Base-by-base conservation (phyloP, 2,329 filamentous ascomycete species). In the Rhinocladiella mackenziei region DNA sequence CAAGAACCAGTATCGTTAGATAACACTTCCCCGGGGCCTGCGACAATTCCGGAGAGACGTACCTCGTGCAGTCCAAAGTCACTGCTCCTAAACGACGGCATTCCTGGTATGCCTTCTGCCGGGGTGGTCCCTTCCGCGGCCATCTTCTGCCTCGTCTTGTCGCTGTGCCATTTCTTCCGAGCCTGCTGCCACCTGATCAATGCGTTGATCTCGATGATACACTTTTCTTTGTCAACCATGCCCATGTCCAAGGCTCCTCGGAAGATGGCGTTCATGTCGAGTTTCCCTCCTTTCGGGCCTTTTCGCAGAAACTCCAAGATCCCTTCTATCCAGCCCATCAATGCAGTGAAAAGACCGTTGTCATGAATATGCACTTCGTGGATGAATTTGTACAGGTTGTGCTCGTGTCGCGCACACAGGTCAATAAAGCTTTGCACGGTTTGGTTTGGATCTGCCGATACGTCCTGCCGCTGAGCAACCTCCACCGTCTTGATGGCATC, bases 71-170 rank as follows among this genome's bases (percentile, higher is more conserved):
- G 71, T 0, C 92, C 92, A 68, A 98, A 98, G 67, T 98, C 92
- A 36, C 78, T 80, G 15, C 84, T 83, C 59, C 77, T 81, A 69
- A 97, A 94, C 10, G 65, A 70, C 13, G 62, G 58, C 54, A 74
- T 71, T 17, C 72, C 79, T 6, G 75, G 77, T 5, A 75, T 74
- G 39, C 69, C 65, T 44, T 75, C 65, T 18, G 73, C 72, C 13
- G 68, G 59, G 45, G 60, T 61, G 4, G 67, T 73, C 2, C 81
- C 81, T 59, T 91, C 89, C 2, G 88, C 89, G 0, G 92, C 92
- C 92, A 98, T 97, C 75, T 98, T 98, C 70, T 97, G 92, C 41
- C 89, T 75, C 6, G 92, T 98, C 75, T 98, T 98, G 68, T 94
- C 88, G 50, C 91, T 82, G 63, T 98, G 92, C 92, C 92, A 98